A percentile compares a stretch with the other conserved stretches of the same genome.
phyloP scores from a whole-genome alignment of 2,329 filamentous ascomycete genomes.

The Fusarium anguioides region DNA sequence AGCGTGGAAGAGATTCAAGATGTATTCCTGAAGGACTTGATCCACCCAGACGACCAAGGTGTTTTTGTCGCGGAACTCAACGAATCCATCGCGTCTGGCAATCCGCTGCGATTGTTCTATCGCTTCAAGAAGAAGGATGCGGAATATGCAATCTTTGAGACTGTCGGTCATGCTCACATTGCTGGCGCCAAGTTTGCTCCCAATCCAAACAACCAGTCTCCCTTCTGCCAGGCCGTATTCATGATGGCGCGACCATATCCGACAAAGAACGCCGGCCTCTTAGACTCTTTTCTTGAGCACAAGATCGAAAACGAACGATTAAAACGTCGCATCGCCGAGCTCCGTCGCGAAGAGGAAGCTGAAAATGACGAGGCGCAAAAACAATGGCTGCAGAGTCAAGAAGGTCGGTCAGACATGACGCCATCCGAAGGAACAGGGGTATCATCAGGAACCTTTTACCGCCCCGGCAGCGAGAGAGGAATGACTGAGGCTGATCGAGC shows the following conservation, averaged over 20 bases:
- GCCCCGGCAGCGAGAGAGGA: constrained; percentile 53
- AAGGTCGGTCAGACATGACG: constrained; percentile 65
- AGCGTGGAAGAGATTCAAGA: constrained; percentile 76
- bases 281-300: constrained; percentile 95
- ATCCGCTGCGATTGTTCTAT: constrained; percentile 85
- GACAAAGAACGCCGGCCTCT: constrained; percentile 83
- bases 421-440: constrained; percentile 59
- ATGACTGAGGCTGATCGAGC: constrained; percentile 76
- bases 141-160: constrained; percentile 83
- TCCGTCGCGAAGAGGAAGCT: constrained; percentile 86
- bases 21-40: constrained; percentile 80
- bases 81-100: constrained; percentile 85
- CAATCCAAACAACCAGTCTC: constrained; percentile 71
- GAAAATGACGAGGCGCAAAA: constrained; percentile 75
- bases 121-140: constrained; percentile 81
- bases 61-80: constrained; percentile 90
- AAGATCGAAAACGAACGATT: constrained; percentile 96
- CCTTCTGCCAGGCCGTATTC: constrained; percentile 89
- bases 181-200: constrained; percentile 73
- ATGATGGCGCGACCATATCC: constrained; percentile 93
- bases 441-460: constrained; percentile 49
- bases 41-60: constrained; percentile 86
- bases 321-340: constrained; percentile 83
- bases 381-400: constrained; percentile 69
- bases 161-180: constrained; percentile 92